phyloP scores from a whole-genome alignment of 73 alveolate species.

The Paramecium sonneborni region DNA sequence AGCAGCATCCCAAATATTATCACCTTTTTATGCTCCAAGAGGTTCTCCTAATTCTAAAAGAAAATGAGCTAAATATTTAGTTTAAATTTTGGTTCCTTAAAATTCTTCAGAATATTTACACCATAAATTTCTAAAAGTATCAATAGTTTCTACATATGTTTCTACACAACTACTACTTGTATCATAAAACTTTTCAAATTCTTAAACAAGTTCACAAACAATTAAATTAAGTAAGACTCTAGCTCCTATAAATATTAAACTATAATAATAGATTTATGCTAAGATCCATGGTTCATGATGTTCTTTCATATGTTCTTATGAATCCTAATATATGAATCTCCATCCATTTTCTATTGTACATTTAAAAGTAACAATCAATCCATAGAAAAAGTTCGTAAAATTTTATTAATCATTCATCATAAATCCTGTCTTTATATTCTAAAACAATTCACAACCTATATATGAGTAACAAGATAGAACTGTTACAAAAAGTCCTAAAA shows the following conservation, averaged over 20 bases:
- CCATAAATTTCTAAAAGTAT: slow-evolving; percentile 32
- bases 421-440: not conserved
- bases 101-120: slow-evolving; percentile 38
- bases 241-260: not conserved
- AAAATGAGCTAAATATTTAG: slow-evolving; percentile 44
- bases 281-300: not conserved
- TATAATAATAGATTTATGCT: not conserved
- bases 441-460: slow-evolving; percentile 33
- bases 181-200: slow-evolving; percentile 46
- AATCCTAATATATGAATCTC: not conserved
- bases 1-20: slow-evolving; percentile 56
- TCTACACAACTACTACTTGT: slow-evolving; percentile 23
- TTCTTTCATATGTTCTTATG: not conserved
- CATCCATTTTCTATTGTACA: slow-evolving; percentile 16
- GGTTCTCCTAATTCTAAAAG: slow-evolving; percentile 45
- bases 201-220: slow-evolving; percentile 29
- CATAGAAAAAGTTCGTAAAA: not conserved
- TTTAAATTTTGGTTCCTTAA: slow-evolving; percentile 22
- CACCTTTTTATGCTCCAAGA: slow-evolving; percentile 19
- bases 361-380: not conserved
- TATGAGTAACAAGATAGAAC: not conserved
- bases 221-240: not conserved
- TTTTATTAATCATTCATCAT: slow-evolving; percentile 17
- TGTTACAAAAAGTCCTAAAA: slow-evolving; percentile 28
- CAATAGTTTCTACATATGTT: slow-evolving; percentile 3